A percentile compares a stretch with the other conserved stretches of the same genome.
phyloP scores from a whole-genome alignment of 2,329 filamentous ascomycete species.

The Colletotrichum navitas region DNA sequence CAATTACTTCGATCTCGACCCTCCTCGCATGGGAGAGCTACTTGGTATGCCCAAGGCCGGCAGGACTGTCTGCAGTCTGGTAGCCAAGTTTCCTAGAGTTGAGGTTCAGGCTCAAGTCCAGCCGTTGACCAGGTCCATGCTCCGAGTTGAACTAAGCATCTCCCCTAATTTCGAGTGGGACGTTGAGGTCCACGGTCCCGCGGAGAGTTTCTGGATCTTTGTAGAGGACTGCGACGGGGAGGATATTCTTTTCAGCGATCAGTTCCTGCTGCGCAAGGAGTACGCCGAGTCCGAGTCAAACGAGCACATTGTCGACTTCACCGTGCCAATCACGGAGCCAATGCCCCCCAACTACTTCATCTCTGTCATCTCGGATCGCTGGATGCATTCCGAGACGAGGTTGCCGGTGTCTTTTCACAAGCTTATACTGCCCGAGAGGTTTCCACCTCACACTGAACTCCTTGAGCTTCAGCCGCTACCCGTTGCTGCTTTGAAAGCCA shows the following conservation, averaged over 20 bases:
- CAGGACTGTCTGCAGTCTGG: slow-evolving; percentile 84
- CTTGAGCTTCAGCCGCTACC: slow-evolving; percentile 93
- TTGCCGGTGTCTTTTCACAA: slow-evolving; percentile 96
- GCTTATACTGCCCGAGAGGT: slow-evolving; percentile 92
- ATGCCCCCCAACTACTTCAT: slow-evolving; percentile 99
- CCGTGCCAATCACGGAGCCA: slow-evolving; percentile 94
- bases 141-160: slow-evolving; percentile 90
- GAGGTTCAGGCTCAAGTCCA: slow-evolving; percentile 95
- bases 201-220: slow-evolving; percentile 96
- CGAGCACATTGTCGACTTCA: slow-evolving; percentile 96
- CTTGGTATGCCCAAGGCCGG: slow-evolving; percentile 92
- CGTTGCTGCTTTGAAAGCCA: slow-evolving; percentile 86
- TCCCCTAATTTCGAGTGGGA: slow-evolving; percentile 98
- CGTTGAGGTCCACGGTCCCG: slow-evolving; percentile 84
- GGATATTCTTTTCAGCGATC: slow-evolving; percentile 94
- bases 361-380: slow-evolving; percentile 91
- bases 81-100: slow-evolving; percentile 92
- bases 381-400: slow-evolving; percentile 98
- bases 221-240: slow-evolving; percentile 98
- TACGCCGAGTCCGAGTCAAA: slow-evolving; percentile 89
- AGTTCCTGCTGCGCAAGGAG: slow-evolving; percentile 90
- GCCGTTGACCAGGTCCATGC: slow-evolving; percentile 92
- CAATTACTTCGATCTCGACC: slow-evolving; percentile 95
- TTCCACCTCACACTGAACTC: slow-evolving; percentile 92
- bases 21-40: slow-evolving; percentile 95